phyloP scores from a whole-genome alignment of 176 grass and related monocot genomes.

The Triticum dicoccoides region DNA sequence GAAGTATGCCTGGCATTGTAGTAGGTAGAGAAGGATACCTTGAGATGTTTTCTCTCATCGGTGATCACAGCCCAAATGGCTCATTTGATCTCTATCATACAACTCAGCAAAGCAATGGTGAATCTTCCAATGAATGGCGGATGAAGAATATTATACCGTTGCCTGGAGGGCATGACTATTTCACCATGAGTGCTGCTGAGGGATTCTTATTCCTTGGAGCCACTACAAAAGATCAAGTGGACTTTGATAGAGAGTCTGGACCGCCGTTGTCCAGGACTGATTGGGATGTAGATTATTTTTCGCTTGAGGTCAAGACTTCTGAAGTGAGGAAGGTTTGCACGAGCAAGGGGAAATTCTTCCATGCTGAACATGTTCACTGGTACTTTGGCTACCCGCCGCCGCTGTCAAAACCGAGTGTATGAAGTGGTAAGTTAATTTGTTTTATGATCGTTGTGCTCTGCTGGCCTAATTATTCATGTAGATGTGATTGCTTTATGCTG shows the following conservation, averaged over 20 bases:
- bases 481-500: too few species aligned
- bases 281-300: not conserved
- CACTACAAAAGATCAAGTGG: not conserved
- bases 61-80: not conserved
- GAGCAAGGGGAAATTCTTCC: not conserved
- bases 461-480: not conserved
- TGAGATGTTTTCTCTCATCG: not conserved
- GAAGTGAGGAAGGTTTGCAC: not conserved
- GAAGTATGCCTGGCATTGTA: too few species aligned
- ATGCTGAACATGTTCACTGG: not conserved
- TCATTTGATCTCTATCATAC: not conserved
- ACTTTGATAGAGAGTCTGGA: not conserved
- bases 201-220: not conserved
- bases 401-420: not conserved
- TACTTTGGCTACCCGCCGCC: not conserved
- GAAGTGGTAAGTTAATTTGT: not conserved
- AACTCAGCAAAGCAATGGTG: not conserved
- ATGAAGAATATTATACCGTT: not conserved
- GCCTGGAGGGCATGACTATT: not conserved
- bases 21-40: too few species aligned
- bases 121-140: not conserved
- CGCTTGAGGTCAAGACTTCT: not conserved
- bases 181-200: not conserved
- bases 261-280: not conserved
- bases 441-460: not conserved